These are phyloP conservation scores for Jamesozyma spencerorum DNA, from an alignment of 805 yeast genomes.

Conservation along the genomic window DNA sequence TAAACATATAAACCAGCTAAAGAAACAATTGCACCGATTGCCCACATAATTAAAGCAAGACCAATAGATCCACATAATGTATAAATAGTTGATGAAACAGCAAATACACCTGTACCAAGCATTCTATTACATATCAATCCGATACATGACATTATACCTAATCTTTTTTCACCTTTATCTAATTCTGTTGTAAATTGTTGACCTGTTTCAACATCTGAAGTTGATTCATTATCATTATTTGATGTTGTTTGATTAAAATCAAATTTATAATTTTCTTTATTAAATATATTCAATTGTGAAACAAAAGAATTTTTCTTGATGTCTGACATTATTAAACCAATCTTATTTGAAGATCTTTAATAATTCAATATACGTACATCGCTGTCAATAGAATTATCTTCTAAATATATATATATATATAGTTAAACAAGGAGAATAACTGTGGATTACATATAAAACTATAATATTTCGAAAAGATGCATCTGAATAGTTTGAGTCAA, in stretches of 20 bases:
- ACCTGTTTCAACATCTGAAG: constrained; percentile 19
- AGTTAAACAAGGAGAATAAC: neutral
- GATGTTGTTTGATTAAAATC: neutral
- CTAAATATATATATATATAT: constrained; percentile 1
- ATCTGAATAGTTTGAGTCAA: too few relatives aligned
- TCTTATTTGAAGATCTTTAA: neutral
- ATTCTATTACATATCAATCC: constrained; percentile 60
- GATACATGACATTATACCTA: constrained; percentile 51
- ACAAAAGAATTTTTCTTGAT: constrained; percentile 11
- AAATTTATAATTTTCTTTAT: constrained; percentile 21
- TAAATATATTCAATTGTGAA: constrained; percentile 25
- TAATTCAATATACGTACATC: too few relatives aligned
- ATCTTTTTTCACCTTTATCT: constrained; percentile 35
- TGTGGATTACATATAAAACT: neutral
- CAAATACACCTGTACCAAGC: constrained; percentile 70
- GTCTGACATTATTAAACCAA: constrained; percentile 7
- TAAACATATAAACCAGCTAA: constrained; percentile 56
- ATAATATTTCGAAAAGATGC: too few relatives aligned
- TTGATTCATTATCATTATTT: constrained; percentile 5
- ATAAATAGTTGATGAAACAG: constrained; percentile 54
- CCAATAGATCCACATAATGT: constrained; percentile 58
- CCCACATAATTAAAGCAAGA: constrained; percentile 61
- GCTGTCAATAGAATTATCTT: neutral
- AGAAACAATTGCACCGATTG: constrained; percentile 63
- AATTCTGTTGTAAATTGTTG: constrained; percentile 29